A percentile compares a stretch with the other conserved stretches of the same genome.
Evolutionary conservation across 495 filamentous ascomycete genomes (phyloP).

Genomic region (Gamarada debralockiae): DNA sequence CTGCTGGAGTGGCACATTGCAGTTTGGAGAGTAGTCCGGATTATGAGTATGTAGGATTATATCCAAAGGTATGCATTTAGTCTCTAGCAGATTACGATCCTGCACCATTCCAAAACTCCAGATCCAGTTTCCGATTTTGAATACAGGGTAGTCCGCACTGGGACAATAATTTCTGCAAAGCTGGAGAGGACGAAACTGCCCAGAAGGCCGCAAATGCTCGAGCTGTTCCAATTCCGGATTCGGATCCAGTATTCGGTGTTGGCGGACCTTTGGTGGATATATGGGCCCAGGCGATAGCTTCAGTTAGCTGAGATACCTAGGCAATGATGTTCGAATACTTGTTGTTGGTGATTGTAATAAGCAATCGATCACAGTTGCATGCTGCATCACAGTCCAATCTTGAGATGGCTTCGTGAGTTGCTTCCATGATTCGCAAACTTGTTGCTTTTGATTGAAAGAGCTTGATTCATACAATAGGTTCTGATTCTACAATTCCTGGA

Average conservation of each 20-base stretch:
- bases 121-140: not conserved
- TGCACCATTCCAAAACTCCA: not conserved
- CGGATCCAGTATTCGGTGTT: constrained; percentile 13
- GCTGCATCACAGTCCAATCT: no score
- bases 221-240: constrained; percentile 11
- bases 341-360: no score
- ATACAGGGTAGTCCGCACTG: constrained; percentile 14
- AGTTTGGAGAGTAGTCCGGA: constrained; percentile 28
- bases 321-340: no score
- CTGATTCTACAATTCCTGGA: no score
- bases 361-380: no score
- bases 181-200: constrained; percentile 3
- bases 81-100: no score
- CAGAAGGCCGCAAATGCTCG: constrained; percentile 12
- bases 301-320: no score
- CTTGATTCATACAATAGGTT: no score
- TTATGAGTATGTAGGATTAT: constrained; percentile 37
- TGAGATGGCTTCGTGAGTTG: no score
- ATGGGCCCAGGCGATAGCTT: constrained; percentile 5
- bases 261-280: constrained; percentile 13
- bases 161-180: constrained; percentile 22
- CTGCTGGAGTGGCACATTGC: constrained; percentile 36
- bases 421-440: no score
- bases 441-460: no score
- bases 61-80: constrained; percentile 30